A percentile compares a stretch with the other conserved stretches of the same genome.
These are phyloP conservation scores for Blyttiomyces sp. DNA, from an alignment of 371 early-diverging fungal species.

Conservation along the genomic window DNA sequence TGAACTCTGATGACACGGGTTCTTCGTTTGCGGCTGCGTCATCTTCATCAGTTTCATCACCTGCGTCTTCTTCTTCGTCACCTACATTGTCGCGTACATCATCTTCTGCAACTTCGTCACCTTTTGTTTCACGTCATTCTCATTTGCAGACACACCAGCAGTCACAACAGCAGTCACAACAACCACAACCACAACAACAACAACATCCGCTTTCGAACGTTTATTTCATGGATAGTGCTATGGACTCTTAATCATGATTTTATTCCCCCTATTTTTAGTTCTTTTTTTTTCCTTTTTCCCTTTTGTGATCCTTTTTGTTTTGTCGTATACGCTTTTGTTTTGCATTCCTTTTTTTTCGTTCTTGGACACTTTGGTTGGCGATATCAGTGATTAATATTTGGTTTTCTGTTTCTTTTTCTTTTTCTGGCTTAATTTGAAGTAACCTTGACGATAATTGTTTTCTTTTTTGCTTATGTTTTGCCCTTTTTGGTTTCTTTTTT, in stretches of 20 bases:
- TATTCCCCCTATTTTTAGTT: too few relatives aligned
- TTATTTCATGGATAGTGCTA: too few relatives aligned
- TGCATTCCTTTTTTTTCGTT: neutral
- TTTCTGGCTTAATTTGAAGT: neutral
- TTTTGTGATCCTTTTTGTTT: neutral
- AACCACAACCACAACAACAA: neutral
- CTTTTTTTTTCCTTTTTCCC: too few relatives aligned
- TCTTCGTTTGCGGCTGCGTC: neutral
- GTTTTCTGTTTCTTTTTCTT: neutral
- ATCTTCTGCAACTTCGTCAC: neutral
- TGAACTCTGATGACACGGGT: neutral
- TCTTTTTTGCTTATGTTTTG: neutral
- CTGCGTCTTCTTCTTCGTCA: neutral
- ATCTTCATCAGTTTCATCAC: neutral
- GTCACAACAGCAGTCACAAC: neutral
- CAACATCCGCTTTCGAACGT: too few relatives aligned
- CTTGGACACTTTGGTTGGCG: neutral
- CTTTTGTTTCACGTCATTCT: neutral
- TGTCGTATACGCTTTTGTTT: neutral
- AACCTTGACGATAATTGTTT: neutral
- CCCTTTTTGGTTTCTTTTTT: neutral
- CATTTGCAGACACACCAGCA: neutral
- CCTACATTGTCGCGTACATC: neutral
- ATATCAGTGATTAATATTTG: neutral
- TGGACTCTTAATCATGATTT: too few relatives aligned